These are phyloP conservation scores for Globisporangium camurandrum DNA, from an alignment of 352 stramenopile species.

Conservation along the genomic window DNA sequence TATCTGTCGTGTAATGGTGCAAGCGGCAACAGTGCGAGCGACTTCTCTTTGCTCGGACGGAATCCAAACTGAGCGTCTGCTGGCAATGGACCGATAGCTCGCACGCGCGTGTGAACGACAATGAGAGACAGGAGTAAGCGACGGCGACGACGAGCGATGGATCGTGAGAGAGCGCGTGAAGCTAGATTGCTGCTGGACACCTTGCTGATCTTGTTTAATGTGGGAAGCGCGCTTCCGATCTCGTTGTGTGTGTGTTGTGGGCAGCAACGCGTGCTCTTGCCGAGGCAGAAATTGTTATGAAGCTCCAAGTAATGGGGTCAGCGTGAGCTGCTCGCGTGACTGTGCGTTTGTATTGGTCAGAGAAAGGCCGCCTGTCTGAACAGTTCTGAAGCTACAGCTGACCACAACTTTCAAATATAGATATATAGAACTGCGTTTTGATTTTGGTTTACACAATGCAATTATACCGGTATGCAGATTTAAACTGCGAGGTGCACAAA, in stretches of 20 bases:
- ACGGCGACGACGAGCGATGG: neutral
- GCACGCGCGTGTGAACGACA: neutral
- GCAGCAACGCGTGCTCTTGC: too few species aligned
- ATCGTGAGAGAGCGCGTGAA: neutral
- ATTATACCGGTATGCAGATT: too few species aligned
- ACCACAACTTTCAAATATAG: neutral
- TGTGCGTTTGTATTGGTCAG: neutral
- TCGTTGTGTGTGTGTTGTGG: neutral
- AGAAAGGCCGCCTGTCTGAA: neutral
- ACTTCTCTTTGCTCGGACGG: constrained; percentile 7
- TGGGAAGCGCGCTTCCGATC: neutral
- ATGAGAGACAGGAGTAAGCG: too few species aligned
- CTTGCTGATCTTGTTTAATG: neutral
- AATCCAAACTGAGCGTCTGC: neutral
- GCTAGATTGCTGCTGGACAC: neutral
- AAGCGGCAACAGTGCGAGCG: constrained; percentile 12
- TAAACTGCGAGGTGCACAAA: too few species aligned
- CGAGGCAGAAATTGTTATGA: neutral
- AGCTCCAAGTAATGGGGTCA: neutral
- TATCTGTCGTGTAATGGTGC: constrained; percentile 1
- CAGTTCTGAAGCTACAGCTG: neutral
- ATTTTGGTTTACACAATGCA: neutral
- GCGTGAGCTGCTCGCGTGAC: neutral
- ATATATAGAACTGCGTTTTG: neutral
- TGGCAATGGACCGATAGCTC: neutral